Evolutionary conservation across 2,329 filamentous ascomycete genomes (phyloP), one percentile per base, ranked within the genome.

Genomic region (Stemphylium lycopersici): DNA sequence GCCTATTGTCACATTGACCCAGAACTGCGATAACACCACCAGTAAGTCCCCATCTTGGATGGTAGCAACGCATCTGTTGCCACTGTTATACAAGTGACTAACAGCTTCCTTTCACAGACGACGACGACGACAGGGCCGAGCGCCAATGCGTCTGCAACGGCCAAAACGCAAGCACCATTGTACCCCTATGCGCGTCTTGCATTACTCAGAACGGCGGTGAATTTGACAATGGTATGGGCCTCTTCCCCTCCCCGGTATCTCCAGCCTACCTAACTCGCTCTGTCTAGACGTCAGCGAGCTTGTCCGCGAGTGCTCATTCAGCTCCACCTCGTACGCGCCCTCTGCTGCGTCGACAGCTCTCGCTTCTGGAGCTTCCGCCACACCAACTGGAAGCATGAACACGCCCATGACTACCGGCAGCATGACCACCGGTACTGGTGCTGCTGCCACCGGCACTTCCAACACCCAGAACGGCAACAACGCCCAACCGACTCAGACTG

Each of bases 131-230:
- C 24, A 7, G 11, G 20, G 36, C 37, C 11, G 49, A 52, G 37
- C 49, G 49, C 15, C 42, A 41, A n/a, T 52, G 49, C 20, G 12
- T 52, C 36, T 52, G 49, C 49, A 48, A 20, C 6, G 49, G 16
- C 29, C 43, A 52, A 26, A 31, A 52, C 22, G 49, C 49, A 24
- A 40, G 29, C 16, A 52, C 42, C 4, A 24, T 13, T 12, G 22
- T 52, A 1, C 43, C 49, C 22, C 31, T 48, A 10, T 52, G 49
- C 13, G 49, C 49, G 4, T 34, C 36, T 16, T 52, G 49, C 20
- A 40, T 52, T 20, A 29, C 15, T n/a, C 36, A 40, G 16, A 52
- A 52, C 16, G 43, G 49, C 6, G 49, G 49, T 26, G 22, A 48
- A 15, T 16, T 40, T 4, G 49, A 52, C 49, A 47, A 52, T 13